Evolutionary conservation across 768 basidiomycete genomes (phyloP), one percentile per base, ranked within the genome.

Genomic region (Epithele typhae): DNA sequence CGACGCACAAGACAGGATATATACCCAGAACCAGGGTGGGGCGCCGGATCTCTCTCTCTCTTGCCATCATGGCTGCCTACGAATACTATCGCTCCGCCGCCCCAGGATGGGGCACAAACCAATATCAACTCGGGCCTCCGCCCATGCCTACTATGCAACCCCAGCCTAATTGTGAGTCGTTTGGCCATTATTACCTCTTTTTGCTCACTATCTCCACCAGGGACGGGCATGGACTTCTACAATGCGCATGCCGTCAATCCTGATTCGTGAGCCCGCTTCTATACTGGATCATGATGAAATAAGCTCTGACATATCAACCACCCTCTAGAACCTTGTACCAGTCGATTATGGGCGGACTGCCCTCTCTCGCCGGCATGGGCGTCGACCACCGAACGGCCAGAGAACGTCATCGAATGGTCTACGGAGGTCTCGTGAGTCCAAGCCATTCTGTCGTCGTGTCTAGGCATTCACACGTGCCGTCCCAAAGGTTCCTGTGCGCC

Each of bases 151-250:
- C 47, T 15, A 68, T 63, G 46, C 63, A 65, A 47, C 76, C 81
- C 11, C 76, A 78, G 43, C 68, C 80, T 30, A 66, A 72, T 46
- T 80, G 82, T 81, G 49, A 59, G 75, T 69, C 37, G 23, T 52
- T 55, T 50, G 39, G 63, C 58, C 43, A 68, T 73, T 30, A 30
- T 30, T 7, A 7, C 7, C 8, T 30, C 8, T 30, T 7, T 30
- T 30, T 30, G 27, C 8, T 30, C 27, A 30, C 27, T 7, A 30
- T 7, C 27, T 30, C 14, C 27, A 23, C 52, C 59, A 84, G 82
- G 82, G 82, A 68, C 73, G 40, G 82, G 81, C n/a, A 57, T 66
- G 50, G 81, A 86, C 56, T 84, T 71, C 55, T 84, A 77, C 61
- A 73, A 75, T 41, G 82, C 83, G 19, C 80, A 83, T 58, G 79